Percentiles rank a stretch among this genome's conserved stretches.
phyloP scores from a whole-genome alignment of 345 rosid species.

The Lumnitzera racemosa region DNA sequence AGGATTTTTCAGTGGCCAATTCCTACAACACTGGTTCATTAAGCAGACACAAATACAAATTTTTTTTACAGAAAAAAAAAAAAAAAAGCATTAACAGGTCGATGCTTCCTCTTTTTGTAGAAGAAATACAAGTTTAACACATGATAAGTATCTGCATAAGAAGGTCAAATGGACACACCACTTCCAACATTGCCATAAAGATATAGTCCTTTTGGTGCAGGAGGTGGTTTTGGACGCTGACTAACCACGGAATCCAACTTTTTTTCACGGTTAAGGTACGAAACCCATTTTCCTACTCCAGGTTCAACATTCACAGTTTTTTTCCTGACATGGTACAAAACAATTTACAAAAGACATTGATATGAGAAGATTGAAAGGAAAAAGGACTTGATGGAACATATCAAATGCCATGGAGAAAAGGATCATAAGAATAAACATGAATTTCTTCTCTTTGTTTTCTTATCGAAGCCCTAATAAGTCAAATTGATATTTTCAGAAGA shows the following conservation, averaged over 20 bases:
- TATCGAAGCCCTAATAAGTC: no score
- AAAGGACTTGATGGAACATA: no score
- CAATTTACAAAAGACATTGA: background rate
- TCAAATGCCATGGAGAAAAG: no score
- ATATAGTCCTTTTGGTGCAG: conserved; percentile 84
- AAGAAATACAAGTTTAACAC: no score
- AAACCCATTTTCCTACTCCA: conserved; percentile 97
- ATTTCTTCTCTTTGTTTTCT: no score
- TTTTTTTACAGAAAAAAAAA: no score
- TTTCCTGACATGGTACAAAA: conserved; percentile 28
- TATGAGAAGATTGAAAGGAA: no score
- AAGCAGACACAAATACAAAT: background rate
- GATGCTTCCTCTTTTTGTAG: background rate
- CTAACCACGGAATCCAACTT: conserved; percentile 73
- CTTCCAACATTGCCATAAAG: conserved; percentile 90
- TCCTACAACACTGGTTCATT: background rate
- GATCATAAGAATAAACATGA: no score
- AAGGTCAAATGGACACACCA: conserved; percentile 37
- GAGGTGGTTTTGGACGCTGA: conserved; percentile 63
- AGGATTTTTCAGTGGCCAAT: background rate
- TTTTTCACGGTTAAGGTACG: conserved; percentile 84
- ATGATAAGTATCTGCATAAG: background rate
- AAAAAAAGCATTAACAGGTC: background rate
- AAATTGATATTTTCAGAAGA: no score
- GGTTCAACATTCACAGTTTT: conserved; percentile 52